phyloP scores from a whole-genome alignment of 495 filamentous ascomycete species.

The Lasiosphaeria miniovina region DNA sequence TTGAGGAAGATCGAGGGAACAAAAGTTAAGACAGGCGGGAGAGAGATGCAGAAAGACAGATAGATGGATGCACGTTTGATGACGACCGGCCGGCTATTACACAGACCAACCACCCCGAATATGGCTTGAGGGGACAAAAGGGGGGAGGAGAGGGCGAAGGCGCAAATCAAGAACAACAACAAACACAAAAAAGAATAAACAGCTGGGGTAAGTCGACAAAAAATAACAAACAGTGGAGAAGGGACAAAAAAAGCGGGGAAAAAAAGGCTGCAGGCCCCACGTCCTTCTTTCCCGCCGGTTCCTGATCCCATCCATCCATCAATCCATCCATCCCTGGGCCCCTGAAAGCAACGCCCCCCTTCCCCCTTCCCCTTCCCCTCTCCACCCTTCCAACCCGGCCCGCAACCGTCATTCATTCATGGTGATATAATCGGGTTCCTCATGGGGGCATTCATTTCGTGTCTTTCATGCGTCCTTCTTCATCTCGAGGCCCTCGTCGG shows the following conservation, averaged over 20 bases:
- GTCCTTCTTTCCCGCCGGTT: neutral
- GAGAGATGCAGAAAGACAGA: too few relatives aligned
- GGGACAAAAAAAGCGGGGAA: neutral
- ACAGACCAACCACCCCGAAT: too few relatives aligned
- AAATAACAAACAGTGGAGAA: neutral
- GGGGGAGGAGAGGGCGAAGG: too few relatives aligned
- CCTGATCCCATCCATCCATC: neutral
- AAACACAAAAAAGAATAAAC: neutral
- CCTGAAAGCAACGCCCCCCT: neutral
- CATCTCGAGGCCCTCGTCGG: slow-evolving; percentile 2
- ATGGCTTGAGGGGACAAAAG: too few relatives aligned
- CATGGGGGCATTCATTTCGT: neutral
- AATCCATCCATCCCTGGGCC: neutral
- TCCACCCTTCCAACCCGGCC: neutral
- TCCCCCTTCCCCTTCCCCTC: neutral
- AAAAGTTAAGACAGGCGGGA: too few relatives aligned
- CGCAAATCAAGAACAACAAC: neutral
- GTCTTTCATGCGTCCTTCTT: slow-evolving; percentile 4
- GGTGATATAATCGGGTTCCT: slow-evolving; percentile 1
- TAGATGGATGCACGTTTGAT: too few relatives aligned
- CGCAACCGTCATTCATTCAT: slow-evolving; percentile 1
- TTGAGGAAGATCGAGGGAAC: too few relatives aligned
- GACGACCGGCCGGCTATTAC: too few relatives aligned
- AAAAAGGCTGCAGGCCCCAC: neutral
- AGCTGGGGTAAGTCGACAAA: neutral